phyloP scores from a whole-genome alignment of 2,329 filamentous ascomycete genomes.

The Coleophoma crateriformis region DNA sequence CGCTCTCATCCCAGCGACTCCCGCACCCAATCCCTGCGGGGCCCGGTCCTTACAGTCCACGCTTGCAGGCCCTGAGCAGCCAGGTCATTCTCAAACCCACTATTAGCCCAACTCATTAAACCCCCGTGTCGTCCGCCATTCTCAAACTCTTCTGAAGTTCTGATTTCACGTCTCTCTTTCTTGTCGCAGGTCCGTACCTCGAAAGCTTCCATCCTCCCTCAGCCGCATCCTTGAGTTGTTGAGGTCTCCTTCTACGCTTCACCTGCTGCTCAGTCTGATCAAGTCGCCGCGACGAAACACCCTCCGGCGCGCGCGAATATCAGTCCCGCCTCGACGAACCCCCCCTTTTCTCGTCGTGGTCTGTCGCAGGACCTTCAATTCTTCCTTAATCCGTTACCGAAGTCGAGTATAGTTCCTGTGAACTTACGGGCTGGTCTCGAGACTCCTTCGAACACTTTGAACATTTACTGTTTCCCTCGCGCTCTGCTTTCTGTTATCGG shows the following conservation, averaged over 20 bases:
- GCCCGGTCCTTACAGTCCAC: neutral
- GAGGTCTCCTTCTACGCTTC: neutral
- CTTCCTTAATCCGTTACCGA: constrained; percentile 8
- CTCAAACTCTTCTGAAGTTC: constrained; percentile 25
- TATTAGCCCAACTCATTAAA: constrained; percentile 16
- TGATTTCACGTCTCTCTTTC: constrained; percentile 25
- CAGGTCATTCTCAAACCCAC: constrained; percentile 2
- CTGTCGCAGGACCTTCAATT: neutral
- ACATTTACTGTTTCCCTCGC: constrained; percentile 25
- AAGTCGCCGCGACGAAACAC: neutral
- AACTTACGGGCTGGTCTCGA: constrained; percentile 23
- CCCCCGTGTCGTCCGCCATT: constrained; percentile 19
- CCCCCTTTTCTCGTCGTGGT: constrained; percentile 4
- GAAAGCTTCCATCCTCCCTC: constrained; percentile 20
- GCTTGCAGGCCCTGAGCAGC: neutral
- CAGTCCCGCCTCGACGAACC: constrained; percentile 3
- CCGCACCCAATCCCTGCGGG: neutral
- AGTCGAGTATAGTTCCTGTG: constrained; percentile 23
- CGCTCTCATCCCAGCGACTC: neutral
- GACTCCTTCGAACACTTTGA: constrained; percentile 20
- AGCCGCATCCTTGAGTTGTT: neutral
- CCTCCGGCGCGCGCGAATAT: neutral
- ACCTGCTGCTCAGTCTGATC: constrained; percentile 1
- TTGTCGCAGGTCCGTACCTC: constrained; percentile 27
- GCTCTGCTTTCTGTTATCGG: constrained; percentile 22